Conservation (phyloP, 352 stramenopile genomes). For the Globisporangium parvum region DNA sequence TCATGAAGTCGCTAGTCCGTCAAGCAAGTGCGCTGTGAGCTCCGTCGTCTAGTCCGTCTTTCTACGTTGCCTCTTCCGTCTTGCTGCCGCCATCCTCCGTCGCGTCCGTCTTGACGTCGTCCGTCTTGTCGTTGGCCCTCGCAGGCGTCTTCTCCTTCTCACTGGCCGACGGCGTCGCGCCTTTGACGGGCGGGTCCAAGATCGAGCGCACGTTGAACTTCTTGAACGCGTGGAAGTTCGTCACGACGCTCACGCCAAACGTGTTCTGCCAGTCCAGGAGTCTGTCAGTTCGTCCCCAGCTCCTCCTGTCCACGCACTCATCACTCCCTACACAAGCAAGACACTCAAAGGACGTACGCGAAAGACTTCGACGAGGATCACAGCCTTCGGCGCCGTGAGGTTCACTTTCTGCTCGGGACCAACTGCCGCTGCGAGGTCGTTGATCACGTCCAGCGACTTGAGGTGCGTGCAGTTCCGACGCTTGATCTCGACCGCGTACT, state of each 20-base stretch:
- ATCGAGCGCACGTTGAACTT: conserved; percentile 78
- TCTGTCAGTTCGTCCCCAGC: too few relatives aligned
- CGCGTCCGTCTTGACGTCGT: conserved; percentile 3
- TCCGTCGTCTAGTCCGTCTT: not conserved
- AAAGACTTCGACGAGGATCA: conserved; percentile 74
- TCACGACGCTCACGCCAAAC: conserved; percentile 67
- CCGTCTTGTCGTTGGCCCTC: conserved; percentile 1
- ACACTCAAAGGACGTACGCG: conserved; percentile 19
- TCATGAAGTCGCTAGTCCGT: too few relatives aligned
- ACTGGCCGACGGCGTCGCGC: conserved; percentile 13
- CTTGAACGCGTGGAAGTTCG: conserved; percentile 64
- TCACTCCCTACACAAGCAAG: too few relatives aligned
- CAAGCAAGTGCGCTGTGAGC: too few relatives aligned
- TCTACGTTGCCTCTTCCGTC: conserved; percentile 3
- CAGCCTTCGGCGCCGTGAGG: conserved; percentile 46
- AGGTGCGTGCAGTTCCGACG: conserved; percentile 71
- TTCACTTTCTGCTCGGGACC: conserved; percentile 70
- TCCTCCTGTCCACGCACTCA: too few relatives aligned
- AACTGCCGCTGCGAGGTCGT: conserved; percentile 50
- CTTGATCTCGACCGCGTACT: conserved; percentile 72
- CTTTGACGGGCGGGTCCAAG: conserved; percentile 47
- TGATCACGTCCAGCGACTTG: conserved; percentile 69
- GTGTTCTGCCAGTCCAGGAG: conserved; percentile 34
- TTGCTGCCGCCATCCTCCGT: conserved; percentile 10
- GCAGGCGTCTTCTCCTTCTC: conserved; percentile 1